Conservation (phyloP, 768 basidiomycete species). For the Inosperma sp. region DNA sequence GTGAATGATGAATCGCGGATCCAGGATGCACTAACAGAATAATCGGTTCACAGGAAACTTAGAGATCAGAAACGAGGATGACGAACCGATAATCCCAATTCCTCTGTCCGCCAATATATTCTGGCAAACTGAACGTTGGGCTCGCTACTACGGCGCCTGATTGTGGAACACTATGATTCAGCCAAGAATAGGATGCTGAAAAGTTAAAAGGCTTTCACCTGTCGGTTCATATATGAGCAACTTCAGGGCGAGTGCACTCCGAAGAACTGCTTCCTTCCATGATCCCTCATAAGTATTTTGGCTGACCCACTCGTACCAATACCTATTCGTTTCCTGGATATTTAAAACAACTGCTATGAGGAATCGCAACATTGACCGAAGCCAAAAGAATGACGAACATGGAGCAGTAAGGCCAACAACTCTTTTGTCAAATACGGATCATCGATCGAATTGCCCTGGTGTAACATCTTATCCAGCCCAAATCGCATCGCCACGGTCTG, state of each 20-base stretch:
- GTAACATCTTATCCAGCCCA: constrained; percentile 29
- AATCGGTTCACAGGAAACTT: not conserved
- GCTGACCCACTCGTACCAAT: constrained; percentile 90
- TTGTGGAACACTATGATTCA: not conserved
- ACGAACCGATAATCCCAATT: constrained; percentile 78
- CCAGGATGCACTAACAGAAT: constrained; percentile 61
- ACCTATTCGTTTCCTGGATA: constrained; percentile 59
- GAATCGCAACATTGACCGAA: not conserved
- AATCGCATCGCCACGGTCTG: not conserved
- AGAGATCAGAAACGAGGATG: not conserved
- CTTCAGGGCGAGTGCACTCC: constrained; percentile 91
- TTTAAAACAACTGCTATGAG: not conserved
- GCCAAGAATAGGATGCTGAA: not conserved
- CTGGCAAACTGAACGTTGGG: constrained; percentile 92
- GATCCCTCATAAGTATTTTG: constrained; percentile 85
- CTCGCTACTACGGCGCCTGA: constrained; percentile 88
- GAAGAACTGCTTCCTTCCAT: constrained; percentile 93
- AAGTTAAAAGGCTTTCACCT: constrained; percentile 34
- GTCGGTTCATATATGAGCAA: constrained; percentile 91
- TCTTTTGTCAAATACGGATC: constrained; percentile 74
- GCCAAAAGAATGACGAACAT: constrained; percentile 32
- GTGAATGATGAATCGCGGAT: constrained; percentile 97
- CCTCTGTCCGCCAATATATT: constrained; percentile 83
- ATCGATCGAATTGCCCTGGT: constrained; percentile 40
- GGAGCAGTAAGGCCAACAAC: constrained; percentile 52